Conservation (phyloP, 2,329 filamentous ascomycete genomes). For the Stagonosporopsis rhizophila region DNA sequence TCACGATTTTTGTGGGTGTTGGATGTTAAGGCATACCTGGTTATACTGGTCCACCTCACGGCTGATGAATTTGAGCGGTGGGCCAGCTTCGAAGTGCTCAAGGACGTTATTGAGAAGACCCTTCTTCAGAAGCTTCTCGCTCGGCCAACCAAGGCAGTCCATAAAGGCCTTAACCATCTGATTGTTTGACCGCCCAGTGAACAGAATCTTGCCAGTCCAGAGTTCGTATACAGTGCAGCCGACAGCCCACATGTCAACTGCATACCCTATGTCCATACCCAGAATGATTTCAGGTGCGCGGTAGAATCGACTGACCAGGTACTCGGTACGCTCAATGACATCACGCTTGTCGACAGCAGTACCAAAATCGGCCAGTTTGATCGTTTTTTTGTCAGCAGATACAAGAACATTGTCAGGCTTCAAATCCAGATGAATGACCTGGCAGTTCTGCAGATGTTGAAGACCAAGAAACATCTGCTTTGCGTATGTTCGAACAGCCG, state of each 20-base stretch:
- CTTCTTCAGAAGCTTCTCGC: slow-evolving; percentile 84
- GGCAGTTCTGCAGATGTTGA: slow-evolving; percentile 86
- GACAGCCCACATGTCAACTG: slow-evolving; percentile 97
- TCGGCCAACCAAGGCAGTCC: slow-evolving; percentile 92
- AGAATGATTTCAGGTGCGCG: slow-evolving; percentile 96
- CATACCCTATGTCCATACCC: slow-evolving; percentile 93
- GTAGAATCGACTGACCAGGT: slow-evolving; percentile 96
- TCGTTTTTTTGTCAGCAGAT: slow-evolving; percentile 62
- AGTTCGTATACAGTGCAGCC: slow-evolving; percentile 97
- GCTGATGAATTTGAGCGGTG: slow-evolving; percentile 83
- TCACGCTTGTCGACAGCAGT: slow-evolving; percentile 94
- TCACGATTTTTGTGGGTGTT: neutral
- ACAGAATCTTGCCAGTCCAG: slow-evolving; percentile 96
- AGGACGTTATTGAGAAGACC: slow-evolving; percentile 72
- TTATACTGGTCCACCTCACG: slow-evolving; percentile 67
- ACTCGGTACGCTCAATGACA: slow-evolving; percentile 83
- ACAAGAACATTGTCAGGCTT: slow-evolving; percentile 97
- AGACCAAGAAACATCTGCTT: slow-evolving; percentile 93
- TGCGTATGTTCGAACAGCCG: slow-evolving; percentile 86
- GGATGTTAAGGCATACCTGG: slow-evolving; percentile 28
- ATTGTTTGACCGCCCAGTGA: slow-evolving; percentile 94
- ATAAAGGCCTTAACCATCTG: slow-evolving; percentile 97
- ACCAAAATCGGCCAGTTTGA: slow-evolving; percentile 96
- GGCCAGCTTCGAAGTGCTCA: slow-evolving; percentile 64
- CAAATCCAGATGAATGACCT: slow-evolving; percentile 92